Evolutionary conservation across 108 stramenopile species (phyloP).

Genomic region (Pseudonitzschia multiseries): DNA sequence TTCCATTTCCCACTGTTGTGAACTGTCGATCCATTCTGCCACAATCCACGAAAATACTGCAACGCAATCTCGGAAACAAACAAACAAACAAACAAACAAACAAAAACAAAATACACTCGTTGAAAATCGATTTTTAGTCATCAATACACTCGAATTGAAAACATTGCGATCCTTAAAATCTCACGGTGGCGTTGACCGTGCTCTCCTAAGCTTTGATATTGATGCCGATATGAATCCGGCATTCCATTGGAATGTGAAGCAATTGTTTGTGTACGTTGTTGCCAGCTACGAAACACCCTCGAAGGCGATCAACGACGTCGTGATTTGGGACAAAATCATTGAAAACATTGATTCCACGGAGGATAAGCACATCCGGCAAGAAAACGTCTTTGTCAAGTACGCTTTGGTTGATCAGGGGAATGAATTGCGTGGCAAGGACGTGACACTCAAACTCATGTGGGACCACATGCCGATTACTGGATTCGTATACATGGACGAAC

Average conservation of each 20-base stretch:
- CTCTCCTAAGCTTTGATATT: conserved; percentile 90
- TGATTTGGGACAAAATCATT: conserved; percentile 96
- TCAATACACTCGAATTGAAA: conserved; percentile 71
- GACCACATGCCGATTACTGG: conserved; percentile 99
- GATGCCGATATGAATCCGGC: conserved; percentile 93
- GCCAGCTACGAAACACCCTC: conserved; percentile 84
- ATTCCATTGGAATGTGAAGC: conserved; percentile 99
- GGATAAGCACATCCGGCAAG: conserved; percentile 67
- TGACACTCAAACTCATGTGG: conserved; percentile 89
- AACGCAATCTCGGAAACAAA: background rate
- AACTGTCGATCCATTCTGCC: too few relatives aligned
- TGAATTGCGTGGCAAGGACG: conserved; percentile 87
- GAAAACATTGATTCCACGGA: conserved; percentile 62
- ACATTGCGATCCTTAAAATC: conserved; percentile 80
- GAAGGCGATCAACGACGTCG: conserved; percentile 88
- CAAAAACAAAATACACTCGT: background rate
- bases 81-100: background rate
- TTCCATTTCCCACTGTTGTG: background rate
- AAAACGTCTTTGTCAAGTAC: conserved; percentile 94
- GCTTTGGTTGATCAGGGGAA: conserved; percentile 94
- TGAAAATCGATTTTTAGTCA: conserved; percentile 31
- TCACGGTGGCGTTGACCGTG: conserved; percentile 92
- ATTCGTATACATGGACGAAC: conserved; percentile 72
- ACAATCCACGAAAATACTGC: background rate
- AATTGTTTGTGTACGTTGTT: conserved; percentile 92